These are phyloP conservation scores for Podospora bellae-mahoneyi DNA, from an alignment of 495 filamentous ascomycete species.

Conservation along the genomic window DNA sequence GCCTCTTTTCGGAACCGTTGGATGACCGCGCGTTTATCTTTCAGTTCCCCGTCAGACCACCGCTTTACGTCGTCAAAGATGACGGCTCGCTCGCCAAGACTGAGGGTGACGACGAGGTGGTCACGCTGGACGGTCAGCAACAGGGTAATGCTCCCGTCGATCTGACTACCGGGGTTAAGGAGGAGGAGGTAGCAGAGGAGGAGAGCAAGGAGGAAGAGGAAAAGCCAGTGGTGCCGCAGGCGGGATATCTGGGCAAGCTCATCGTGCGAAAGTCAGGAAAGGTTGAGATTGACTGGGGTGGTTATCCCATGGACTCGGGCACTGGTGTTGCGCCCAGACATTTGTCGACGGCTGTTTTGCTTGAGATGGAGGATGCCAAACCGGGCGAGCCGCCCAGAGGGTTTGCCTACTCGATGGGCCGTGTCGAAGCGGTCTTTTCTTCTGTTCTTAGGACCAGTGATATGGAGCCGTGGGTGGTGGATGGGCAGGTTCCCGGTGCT, in stretches of 20 bases:
- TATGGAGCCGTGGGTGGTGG: constrained; percentile 5
- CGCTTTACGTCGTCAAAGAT: constrained; percentile 33
- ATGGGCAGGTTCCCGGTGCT: neutral
- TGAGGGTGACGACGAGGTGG: constrained; percentile 29
- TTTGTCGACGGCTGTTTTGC: constrained; percentile 44
- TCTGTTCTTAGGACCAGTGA: neutral
- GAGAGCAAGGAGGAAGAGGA: constrained; percentile 25
- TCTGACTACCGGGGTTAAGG: constrained; percentile 23
- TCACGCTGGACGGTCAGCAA: constrained; percentile 26
- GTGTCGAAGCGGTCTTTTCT: constrained; percentile 54
- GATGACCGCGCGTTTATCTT: constrained; percentile 60
- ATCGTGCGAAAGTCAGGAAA: constrained; percentile 58
- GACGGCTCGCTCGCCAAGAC: constrained; percentile 26
- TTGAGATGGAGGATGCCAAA: constrained; percentile 44
- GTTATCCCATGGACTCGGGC: constrained; percentile 46
- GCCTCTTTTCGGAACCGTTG: constrained; percentile 14
- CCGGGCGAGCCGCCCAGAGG: constrained; percentile 35
- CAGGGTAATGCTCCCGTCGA: constrained; percentile 24
- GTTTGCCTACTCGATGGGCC: constrained; percentile 53
- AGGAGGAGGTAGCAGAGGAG: constrained; percentile 17
- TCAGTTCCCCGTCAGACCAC: constrained; percentile 61
- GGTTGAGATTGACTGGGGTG: constrained; percentile 60
- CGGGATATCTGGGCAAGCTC: constrained; percentile 57
- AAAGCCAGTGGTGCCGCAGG: constrained; percentile 8
- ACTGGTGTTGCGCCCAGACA: constrained; percentile 44